These are phyloP conservation scores for Diaporthe eres DNA, from an alignment of 2,329 filamentous ascomycete genomes.

Conservation along the genomic window DNA sequence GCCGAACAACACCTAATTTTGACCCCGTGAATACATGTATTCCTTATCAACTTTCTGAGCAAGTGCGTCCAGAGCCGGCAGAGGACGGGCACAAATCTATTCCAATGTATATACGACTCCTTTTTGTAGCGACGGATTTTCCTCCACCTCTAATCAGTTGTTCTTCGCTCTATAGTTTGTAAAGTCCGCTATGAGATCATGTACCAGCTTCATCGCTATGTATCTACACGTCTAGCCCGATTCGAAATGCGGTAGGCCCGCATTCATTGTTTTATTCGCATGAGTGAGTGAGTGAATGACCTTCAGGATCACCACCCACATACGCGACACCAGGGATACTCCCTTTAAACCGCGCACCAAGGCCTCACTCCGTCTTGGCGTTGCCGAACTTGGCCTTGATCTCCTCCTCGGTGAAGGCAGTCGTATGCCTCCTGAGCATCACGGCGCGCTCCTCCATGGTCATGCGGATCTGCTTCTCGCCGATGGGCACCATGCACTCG, in stretches of 20 bases:
- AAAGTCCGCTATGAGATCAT: background rate
- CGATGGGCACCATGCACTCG: conserved; percentile 80
- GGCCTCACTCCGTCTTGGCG: conserved; percentile 33
- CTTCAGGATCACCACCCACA: background rate
- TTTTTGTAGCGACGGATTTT: background rate
- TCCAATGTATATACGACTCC: background rate
- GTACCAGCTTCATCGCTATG: background rate
- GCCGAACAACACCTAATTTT: background rate
- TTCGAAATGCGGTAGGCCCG: background rate
- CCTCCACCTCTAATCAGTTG: background rate
- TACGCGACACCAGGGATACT: too few species aligned
- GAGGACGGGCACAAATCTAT: background rate
- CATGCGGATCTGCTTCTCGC: conserved; percentile 75
- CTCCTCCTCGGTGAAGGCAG: conserved; percentile 75
- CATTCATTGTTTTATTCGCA: background rate
- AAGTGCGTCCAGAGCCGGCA: background rate
- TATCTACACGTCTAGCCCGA: background rate
- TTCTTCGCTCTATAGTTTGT: background rate
- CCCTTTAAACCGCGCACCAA: too few species aligned
- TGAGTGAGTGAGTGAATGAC: background rate
- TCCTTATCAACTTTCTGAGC: too few species aligned
- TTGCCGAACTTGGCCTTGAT: conserved; percentile 69
- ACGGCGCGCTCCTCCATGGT: conserved; percentile 73
- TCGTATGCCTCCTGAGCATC: conserved; percentile 76
- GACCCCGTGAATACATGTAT: background rate